Evolutionary conservation across 2,329 filamentous ascomycete genomes (phyloP).

Genomic region (Plectosphaerella cucumerina): DNA sequence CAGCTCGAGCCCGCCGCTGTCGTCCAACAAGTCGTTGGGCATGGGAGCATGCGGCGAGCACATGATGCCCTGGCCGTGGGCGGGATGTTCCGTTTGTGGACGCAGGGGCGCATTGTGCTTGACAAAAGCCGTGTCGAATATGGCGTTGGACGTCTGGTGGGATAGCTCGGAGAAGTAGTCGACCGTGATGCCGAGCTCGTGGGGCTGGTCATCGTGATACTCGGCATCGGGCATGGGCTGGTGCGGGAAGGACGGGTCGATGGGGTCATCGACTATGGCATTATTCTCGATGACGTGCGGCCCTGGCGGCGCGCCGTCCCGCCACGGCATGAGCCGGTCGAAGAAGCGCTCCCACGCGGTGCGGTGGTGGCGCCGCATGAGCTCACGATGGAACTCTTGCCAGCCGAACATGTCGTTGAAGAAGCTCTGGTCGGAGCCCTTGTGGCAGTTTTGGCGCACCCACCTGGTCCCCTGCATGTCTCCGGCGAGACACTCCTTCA

Average conservation of each 20-base stretch:
- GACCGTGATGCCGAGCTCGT: slow-evolving; percentile 20
- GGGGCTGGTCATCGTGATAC: slow-evolving; percentile 14
- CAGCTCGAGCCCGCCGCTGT: slow-evolving; percentile 2
- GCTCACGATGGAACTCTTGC: slow-evolving; percentile 23
- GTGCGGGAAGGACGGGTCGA: slow-evolving; percentile 20
- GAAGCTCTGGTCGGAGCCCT: slow-evolving; percentile 22
- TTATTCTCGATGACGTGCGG: slow-evolving; percentile 10
- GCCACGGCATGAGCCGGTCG: slow-evolving; percentile 14
- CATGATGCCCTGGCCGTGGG: slow-evolving; percentile 11
- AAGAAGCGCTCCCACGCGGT: slow-evolving; percentile 12
- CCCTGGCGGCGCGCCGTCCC: slow-evolving; percentile 16
- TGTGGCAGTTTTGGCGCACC: slow-evolving; percentile 11
- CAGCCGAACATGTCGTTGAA: slow-evolving; percentile 23
- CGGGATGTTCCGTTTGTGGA: slow-evolving; percentile 10
- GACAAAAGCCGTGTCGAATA: slow-evolving; percentile 18
- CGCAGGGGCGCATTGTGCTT: slow-evolving; percentile 13
- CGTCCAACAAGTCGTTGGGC: slow-evolving; percentile 9
- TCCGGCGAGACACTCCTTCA: slow-evolving; percentile 14
- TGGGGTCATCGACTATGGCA: slow-evolving; percentile 12
- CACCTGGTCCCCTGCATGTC: slow-evolving; percentile 4
- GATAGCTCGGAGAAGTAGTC: slow-evolving; percentile 22
- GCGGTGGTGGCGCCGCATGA: slow-evolving; percentile 21
- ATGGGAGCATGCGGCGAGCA: slow-evolving; percentile 14
- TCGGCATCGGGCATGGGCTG: slow-evolving; percentile 11
- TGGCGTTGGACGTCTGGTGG: slow-evolving; percentile 19